Evolutionary conservation across 73 alveolate genomes (phyloP).

Genomic region (Paramecium biaurelia): DNA sequence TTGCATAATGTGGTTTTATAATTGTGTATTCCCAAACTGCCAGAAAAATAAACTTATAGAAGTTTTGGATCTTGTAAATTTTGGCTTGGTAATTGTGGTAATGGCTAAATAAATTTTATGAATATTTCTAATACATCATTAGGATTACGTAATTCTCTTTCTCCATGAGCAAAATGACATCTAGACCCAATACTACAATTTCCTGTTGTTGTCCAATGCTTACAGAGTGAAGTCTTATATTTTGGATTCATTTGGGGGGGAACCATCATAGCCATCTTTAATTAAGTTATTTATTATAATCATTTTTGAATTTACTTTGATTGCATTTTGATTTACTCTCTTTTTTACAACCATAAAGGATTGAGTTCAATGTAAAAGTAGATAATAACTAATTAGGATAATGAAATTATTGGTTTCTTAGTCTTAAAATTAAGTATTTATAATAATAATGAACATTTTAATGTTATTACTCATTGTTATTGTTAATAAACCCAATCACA

Average conservation of each 20-base stretch:
- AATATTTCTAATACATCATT: slow-evolving; percentile 59
- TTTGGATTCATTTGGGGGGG: slow-evolving; percentile 64
- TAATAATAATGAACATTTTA: not conserved
- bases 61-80: slow-evolving; percentile 34
- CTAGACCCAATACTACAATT: slow-evolving; percentile 77
- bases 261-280: slow-evolving; percentile 40
- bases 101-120: slow-evolving; percentile 43
- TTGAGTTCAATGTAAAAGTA: not conserved
- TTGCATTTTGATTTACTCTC: not conserved
- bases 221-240: slow-evolving; percentile 79
- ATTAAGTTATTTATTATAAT: not conserved
- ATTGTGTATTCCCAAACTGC: slow-evolving; percentile 48
- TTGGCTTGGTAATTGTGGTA: slow-evolving; percentile 49
- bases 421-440: not conserved
- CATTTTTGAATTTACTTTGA: not conserved
- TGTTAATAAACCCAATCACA: not conserved
- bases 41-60: slow-evolving; percentile 39
- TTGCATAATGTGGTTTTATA: slow-evolving; percentile 81
- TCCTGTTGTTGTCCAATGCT: slow-evolving; percentile 72
- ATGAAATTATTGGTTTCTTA: not conserved
- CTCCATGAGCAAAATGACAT: slow-evolving; percentile 91
- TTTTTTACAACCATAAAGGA: too few species aligned
- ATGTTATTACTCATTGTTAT: not conserved
- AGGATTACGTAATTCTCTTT: slow-evolving; percentile 73
- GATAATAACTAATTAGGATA: not conserved